Conservation (phyloP, 768 basidiomycete species). For the Ephemerocybe angulata region DNA sequence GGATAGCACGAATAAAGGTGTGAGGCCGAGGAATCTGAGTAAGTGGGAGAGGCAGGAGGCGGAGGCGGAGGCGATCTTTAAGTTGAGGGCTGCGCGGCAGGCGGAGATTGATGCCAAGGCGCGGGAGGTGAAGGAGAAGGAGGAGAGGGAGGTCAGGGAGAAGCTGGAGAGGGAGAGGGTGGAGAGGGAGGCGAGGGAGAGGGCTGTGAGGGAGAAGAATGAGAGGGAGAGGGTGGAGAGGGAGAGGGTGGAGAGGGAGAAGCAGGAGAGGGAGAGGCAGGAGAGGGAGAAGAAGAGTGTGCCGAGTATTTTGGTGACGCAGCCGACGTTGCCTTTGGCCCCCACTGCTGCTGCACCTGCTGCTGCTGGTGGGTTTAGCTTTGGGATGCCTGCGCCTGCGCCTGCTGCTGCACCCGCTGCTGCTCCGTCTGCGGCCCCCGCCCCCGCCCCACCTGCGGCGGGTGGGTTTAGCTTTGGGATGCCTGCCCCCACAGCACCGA, state of each 20-base stretch:
- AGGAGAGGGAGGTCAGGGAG: slow-evolving; percentile 27
- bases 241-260: slow-evolving; percentile 15
- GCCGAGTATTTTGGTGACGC: slow-evolving; percentile 27
- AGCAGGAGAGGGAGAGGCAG: slow-evolving; percentile 21
- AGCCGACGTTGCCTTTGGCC: slow-evolving; percentile 13
- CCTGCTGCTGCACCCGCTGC: slow-evolving; percentile 3
- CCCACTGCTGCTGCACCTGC: slow-evolving; percentile 5
- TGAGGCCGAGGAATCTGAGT: slow-evolving; percentile 31
- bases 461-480: slow-evolving; percentile 4
- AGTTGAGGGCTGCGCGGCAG: slow-evolving; percentile 51
- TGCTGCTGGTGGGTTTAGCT: slow-evolving; percentile 4
- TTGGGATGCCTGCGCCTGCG: too few species aligned
- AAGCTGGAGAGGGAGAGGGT: slow-evolving; percentile 23
- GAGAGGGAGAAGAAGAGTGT: slow-evolving; percentile 20
- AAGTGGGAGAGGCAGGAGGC: slow-evolving; percentile 88
- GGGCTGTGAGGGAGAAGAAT: slow-evolving; percentile 16
- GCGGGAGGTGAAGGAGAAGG: slow-evolving; percentile 29
- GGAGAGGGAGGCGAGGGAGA: slow-evolving; percentile 21
- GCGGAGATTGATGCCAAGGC: slow-evolving; percentile 41
- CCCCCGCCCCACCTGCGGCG: background rate
- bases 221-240: slow-evolving; percentile 16
- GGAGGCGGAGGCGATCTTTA: slow-evolving; percentile 75
- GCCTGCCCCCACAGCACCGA: background rate
- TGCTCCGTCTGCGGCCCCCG: slow-evolving; percentile 13
- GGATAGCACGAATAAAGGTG: slow-evolving; percentile 53